Conservation (phyloP, 2,329 filamentous ascomycete genomes). For the Periconia sp. region DNA sequence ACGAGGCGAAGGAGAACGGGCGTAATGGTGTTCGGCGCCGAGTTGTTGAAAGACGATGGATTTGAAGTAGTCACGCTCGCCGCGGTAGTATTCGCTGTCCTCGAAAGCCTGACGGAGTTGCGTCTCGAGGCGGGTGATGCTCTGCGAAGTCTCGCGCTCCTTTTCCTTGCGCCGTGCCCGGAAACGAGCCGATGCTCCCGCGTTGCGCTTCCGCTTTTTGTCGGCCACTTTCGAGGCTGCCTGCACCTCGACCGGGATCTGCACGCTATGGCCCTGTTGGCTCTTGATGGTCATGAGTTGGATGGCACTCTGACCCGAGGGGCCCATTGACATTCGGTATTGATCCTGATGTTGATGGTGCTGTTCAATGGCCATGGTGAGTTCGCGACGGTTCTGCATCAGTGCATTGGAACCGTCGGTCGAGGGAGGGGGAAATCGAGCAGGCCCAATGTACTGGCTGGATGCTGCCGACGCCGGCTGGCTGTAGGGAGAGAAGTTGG, state of each 20-base stretch:
- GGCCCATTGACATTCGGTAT: slow-evolving; percentile 50
- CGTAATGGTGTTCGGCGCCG: slow-evolving; percentile 50
- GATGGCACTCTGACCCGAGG: slow-evolving; percentile 50
- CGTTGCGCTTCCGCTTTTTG: slow-evolving; percentile 83
- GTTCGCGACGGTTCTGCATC: slow-evolving; percentile 36
- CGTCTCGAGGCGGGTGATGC: slow-evolving; percentile 69
- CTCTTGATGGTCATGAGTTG: slow-evolving; percentile 58
- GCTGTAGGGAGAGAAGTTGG: slow-evolving; percentile 47
- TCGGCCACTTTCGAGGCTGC: slow-evolving; percentile 81
- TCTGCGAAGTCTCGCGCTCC: slow-evolving; percentile 70
- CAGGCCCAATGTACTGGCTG: slow-evolving; percentile 40
- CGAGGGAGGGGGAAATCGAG: slow-evolving; percentile 18
- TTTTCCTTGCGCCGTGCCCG: slow-evolving; percentile 80
- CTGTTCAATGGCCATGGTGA: slow-evolving; percentile 26
- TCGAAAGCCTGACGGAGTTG: slow-evolving; percentile 68
- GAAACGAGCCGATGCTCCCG: slow-evolving; percentile 81
- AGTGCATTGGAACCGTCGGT: slow-evolving; percentile 11
- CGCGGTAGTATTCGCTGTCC: slow-evolving; percentile 72
- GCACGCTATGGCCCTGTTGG: slow-evolving; percentile 52
- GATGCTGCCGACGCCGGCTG: slow-evolving; percentile 36
- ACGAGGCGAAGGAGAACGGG: slow-evolving; percentile 48
- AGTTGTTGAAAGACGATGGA: slow-evolving; percentile 61
- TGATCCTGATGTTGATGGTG: slow-evolving; percentile 27
- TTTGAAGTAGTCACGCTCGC: slow-evolving; percentile 69
- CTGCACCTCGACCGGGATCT: slow-evolving; percentile 75